Evolutionary conservation across 225 moss, liverwort and hornwort genomes (phyloP), one percentile per base, ranked within the genome.

Genomic region (Bryum argenteum): DNA sequence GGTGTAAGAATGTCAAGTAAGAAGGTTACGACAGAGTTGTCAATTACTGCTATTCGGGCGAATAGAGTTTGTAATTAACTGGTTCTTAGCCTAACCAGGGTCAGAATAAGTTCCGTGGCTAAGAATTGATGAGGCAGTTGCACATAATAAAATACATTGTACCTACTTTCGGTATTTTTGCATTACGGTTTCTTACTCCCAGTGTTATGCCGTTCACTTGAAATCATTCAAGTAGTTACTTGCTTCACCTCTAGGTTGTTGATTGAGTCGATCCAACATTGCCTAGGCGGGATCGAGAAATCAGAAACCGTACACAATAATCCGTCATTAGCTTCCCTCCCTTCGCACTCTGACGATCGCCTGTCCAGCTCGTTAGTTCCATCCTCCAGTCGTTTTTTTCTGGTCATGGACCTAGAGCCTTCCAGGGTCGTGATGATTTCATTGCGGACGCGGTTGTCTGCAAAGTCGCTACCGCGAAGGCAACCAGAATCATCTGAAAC

Each of bases 11-110:
- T 38, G n/a, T 54, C 40, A 51, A n/a, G 28, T 63, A n/a, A 23
- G 54, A 71, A 67, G 58, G 26, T 58, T 18, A 59, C 10, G 19
- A 40, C 18, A 62, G 33, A 60, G 53, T 51, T 79, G 65, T 70
- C 64, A 65, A 65, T 39, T 68, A 44, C 43, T 69, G 26, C 20
- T 47, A 66, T 70, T 54, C 2, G 50, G 57, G 50, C 57, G 58
- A 65, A 8, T 33, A 48, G 58, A 58, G 69, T 64, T 77, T 73
- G 70, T 78, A 66, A 56, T 79, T 62, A 76, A 57, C 63, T 66
- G 21, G 37, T 52, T 73, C 54, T 69, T 61, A 56, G 22, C 44
- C 68, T 73, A 66, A 71, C 18, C 63, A 63, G 60, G 69, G 63
- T 79, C 38, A 44, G 54, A 67, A 68, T 69, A 66, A 66, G 48